Percentiles rank a stretch among this genome's conserved stretches.
phyloP scores from a whole-genome alignment of 768 basidiomycete species.

The Boletus tylopilopsis region DNA sequence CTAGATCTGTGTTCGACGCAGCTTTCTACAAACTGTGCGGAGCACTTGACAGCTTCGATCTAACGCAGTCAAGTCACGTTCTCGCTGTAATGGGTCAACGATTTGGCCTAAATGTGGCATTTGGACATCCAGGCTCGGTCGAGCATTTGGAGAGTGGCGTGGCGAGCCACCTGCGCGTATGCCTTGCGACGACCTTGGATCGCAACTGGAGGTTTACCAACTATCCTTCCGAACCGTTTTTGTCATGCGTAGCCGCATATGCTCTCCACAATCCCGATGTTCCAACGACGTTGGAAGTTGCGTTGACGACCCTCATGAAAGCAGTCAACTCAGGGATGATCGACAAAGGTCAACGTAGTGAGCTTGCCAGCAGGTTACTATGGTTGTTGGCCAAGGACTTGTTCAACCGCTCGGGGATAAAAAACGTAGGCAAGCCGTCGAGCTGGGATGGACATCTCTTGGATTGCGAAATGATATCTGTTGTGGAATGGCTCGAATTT shows the following conservation, averaged over 20 bases:
- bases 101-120: slow-evolving; percentile 1
- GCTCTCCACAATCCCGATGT: background rate
- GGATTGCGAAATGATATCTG: slow-evolving; percentile 12
- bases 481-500: slow-evolving; percentile 12
- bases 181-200: slow-evolving; percentile 3
- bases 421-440: background rate
- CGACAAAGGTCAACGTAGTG: slow-evolving; percentile 2
- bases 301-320: background rate
- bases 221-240: slow-evolving; percentile 17
- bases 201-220: slow-evolving; percentile 10
- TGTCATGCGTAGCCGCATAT: slow-evolving; percentile 14
- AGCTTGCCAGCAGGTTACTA: slow-evolving; percentile 1
- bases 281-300: background rate
- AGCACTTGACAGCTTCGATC: background rate
- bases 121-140: slow-evolving; percentile 4
- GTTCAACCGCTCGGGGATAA: background rate
- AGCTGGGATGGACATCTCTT: slow-evolving; percentile 3
- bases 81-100: slow-evolving; percentile 4
- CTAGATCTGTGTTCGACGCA: background rate
- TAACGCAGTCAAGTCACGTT: background rate
- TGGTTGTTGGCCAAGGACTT: slow-evolving; percentile 7
- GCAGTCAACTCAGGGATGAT: slow-evolving; percentile 7
- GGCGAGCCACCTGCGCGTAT: slow-evolving; percentile 13
- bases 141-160: slow-evolving; percentile 3
- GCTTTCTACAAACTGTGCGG: background rate